Evolutionary conservation across 129 eudicot genomes (phyloP), one percentile per base, ranked within the genome.

Genomic region (Centrapalus pauciflorus): DNA sequence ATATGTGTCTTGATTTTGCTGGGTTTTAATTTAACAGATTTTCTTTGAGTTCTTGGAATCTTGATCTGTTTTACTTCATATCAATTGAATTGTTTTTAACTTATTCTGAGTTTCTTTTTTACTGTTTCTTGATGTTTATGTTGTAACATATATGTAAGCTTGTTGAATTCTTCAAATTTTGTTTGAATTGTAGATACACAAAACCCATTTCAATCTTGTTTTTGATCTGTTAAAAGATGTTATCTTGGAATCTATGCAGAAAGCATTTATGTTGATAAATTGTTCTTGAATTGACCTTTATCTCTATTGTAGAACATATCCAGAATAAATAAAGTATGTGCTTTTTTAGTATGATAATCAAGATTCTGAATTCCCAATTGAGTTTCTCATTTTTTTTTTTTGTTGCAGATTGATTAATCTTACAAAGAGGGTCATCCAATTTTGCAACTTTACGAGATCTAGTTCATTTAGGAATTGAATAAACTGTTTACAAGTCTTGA

Each of bases 381-480:
- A 30, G 34, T 55, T 56, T 68, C 20, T 37, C 28, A 26, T 59
- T 38, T 76, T 19, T 35, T 49, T 11, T 61, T 28, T 59, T 68
- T 54, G n/a, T 2, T 55, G 74, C 84, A 82, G 80, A 75, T 71
- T 70, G 56, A 30, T 77, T 77, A 33, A 20, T 14, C 9, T 12
- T 1, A 17, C 7, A 11, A 3, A 2, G 21, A 20, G 7, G 23
- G 26, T 26, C 3, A 30, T 26, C 5, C 25, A 29, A 3, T 17
- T 13, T 48, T 8, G 24, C 16, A 37, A 12, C 34, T 66, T 71
- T 55, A 4, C 49, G 17, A 25, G 35, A 37, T 58, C 46, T 20
- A 41, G 40, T 43, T 33, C 14, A 38, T 14, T 21, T 66, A 37
- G 66, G 61, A 3, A 41, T 62, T 54, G 32, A n/a, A n/a, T n/a